A percentile compares a stretch with the other conserved stretches of the same genome.
Conservation (phyloP, 1,284 basidiomycete species). For the Sporisorium scitamineum region DNA sequence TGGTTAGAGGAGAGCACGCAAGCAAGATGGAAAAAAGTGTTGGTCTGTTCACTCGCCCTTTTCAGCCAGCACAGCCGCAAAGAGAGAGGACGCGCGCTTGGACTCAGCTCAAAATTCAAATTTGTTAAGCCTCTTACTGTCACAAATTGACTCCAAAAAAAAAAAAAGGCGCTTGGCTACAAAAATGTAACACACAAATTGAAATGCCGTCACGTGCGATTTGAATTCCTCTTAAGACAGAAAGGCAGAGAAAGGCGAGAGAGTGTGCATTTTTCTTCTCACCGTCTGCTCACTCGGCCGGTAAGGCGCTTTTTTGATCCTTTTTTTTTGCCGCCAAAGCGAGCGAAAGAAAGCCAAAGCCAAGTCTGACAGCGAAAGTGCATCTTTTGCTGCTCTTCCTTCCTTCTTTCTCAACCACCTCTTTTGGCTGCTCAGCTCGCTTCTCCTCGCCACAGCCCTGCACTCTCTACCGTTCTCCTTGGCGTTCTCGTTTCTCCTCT, state of each 20-base stretch:
- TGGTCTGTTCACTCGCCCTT: conserved; percentile 13
- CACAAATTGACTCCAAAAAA: background rate
- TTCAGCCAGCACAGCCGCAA: conserved; percentile 7
- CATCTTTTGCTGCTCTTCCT: background rate
- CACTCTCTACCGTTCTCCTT: background rate
- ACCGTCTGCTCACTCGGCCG: background rate
- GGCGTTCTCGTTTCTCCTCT: background rate
- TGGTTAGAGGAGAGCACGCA: conserved; percentile 7
- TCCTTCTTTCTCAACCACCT: background rate
- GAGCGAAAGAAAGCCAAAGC: background rate
- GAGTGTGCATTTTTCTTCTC: no score
- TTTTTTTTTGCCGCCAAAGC: no score
- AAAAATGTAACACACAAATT: background rate
- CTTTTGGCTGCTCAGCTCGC: background rate
- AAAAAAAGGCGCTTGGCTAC: background rate
- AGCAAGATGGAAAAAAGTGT: conserved; percentile 7
- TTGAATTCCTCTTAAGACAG: conserved; percentile 4
- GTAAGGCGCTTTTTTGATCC: no score
- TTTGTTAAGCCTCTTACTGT: background rate
- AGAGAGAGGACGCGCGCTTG: background rate
- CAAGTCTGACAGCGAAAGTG: background rate
- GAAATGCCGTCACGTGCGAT: conserved; percentile 10
- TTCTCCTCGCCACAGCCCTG: background rate
- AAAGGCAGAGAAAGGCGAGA: no score
- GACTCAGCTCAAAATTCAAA: conserved; percentile 1